phyloP scores from a whole-genome alignment of 768 basidiomycete genomes.

The Tylopilus cervinicoccineus region DNA sequence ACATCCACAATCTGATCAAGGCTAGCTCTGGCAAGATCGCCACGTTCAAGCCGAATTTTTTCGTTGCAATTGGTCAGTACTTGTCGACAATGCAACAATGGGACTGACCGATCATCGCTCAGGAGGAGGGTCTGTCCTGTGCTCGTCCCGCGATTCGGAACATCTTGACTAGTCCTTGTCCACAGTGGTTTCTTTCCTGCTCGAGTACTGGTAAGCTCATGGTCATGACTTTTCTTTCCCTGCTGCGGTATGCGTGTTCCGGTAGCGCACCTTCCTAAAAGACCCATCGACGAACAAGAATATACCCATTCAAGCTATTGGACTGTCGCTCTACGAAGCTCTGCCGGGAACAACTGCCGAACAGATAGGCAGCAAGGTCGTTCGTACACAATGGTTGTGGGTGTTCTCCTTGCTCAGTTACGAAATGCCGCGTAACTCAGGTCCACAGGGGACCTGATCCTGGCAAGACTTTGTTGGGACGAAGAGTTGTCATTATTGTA shows the following conservation, averaged over 20 bases:
- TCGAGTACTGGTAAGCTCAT: conserved; percentile 65
- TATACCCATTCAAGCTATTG: conserved; percentile 94
- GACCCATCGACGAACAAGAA: conserved; percentile 64
- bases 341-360: conserved; percentile 71
- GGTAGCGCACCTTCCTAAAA: conserved; percentile 81
- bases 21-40: conserved; percentile 63
- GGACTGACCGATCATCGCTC: conserved; percentile 5
- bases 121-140: conserved; percentile 76
- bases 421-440: not conserved
- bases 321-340: conserved; percentile 91
- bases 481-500: conserved; percentile 79
- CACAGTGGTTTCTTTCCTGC: conserved; percentile 93
- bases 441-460: conserved; percentile 56
- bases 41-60: conserved; percentile 80
- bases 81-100: not conserved
- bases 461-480: conserved; percentile 70
- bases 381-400: conserved; percentile 96
- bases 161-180: conserved; percentile 12
- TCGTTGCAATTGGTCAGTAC: conserved; percentile 74
- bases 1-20: conserved; percentile 87
- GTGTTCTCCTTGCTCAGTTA: conserved; percentile 25
- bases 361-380: conserved; percentile 77
- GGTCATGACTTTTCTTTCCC: not conserved
- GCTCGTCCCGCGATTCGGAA: conserved; percentile 11
- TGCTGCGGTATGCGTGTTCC: not conserved